Percentiles rank a stretch among this genome's conserved stretches.
Conservation (phyloP, 2,329 filamentous ascomycete genomes). For the Diaporthe sp. region DNA sequence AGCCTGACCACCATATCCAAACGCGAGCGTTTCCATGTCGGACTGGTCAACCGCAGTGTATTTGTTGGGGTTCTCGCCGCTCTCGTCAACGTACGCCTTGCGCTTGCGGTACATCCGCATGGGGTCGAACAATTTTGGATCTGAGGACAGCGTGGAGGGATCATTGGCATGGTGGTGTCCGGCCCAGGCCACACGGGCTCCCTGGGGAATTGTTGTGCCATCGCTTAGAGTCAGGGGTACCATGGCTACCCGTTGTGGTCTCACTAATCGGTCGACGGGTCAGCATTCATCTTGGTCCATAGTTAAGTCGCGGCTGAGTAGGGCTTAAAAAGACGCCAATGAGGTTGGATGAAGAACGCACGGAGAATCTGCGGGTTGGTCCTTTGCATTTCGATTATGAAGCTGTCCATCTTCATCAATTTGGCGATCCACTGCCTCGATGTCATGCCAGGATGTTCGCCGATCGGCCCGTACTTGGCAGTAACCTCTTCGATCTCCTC, state of each 20-base stretch:
- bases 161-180: constrained; percentile 7
- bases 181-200: constrained; percentile 20
- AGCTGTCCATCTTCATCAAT: background rate
- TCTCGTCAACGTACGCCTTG: background rate
- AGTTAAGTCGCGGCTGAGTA: too few relatives aligned
- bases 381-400: background rate
- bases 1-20: constrained; percentile 38
- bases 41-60: background rate
- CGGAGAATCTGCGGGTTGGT: background rate
- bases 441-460: background rate
- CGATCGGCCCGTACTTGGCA: background rate
- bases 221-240: constrained; percentile 1
- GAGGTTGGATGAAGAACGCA: background rate
- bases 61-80: background rate
- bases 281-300: too few relatives aligned
- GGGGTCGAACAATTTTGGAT: background rate
- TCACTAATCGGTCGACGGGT: background rate
- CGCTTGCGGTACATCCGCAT: constrained; percentile 5
- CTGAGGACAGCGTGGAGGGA: background rate
- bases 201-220: constrained; percentile 13
- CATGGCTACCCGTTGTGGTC: background rate
- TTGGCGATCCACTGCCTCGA: background rate
- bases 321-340: too few relatives aligned
- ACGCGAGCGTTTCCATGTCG: constrained; percentile 13
- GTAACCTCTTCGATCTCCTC: background rate